A percentile compares a stretch with the other conserved stretches of the same genome.
phyloP scores from a whole-genome alignment of 2,329 filamentous ascomycete genomes.

The Fusarium staphyleae region DNA sequence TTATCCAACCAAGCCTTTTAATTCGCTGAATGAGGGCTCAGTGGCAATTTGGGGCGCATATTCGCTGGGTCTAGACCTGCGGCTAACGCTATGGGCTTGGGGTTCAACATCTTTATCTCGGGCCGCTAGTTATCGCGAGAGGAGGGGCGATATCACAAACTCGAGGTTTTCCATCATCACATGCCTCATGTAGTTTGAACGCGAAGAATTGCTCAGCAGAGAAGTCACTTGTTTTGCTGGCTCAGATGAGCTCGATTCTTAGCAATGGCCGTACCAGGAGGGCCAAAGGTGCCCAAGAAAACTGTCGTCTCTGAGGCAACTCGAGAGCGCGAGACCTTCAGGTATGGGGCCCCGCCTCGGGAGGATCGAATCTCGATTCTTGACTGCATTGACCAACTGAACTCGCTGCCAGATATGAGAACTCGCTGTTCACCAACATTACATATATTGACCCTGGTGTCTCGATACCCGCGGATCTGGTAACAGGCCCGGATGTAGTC shows the following conservation, averaged over 20 bases:
- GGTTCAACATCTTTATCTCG: neutral
- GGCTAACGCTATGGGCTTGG: neutral
- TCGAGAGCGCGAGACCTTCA: slow-evolving; percentile 45
- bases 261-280: slow-evolving; percentile 8
- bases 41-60: neutral
- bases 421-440: slow-evolving; percentile 21
- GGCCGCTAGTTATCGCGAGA: no score
- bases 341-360: slow-evolving; percentile 22
- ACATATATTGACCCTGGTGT: slow-evolving; percentile 37
- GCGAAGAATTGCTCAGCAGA: no score
- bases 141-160: no score
- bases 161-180: no score
- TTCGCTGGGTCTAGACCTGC: neutral
- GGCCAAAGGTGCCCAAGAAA: slow-evolving; percentile 14
- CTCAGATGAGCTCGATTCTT: neutral
- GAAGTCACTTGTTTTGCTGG: neutral
- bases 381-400: neutral
- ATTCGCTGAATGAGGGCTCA: neutral
- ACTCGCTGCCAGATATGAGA: slow-evolving; percentile 11
- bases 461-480: slow-evolving; percentile 38
- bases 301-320: slow-evolving; percentile 36
- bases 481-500: slow-evolving; percentile 45
- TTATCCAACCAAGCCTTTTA: neutral
- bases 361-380: neutral
- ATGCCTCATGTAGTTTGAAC: no score